A percentile compares a stretch with the other conserved stretches of the same genome.
Evolutionary conservation across 2,329 filamentous ascomycete genomes (phyloP).

Genomic region (Lecanicillium sp.): DNA sequence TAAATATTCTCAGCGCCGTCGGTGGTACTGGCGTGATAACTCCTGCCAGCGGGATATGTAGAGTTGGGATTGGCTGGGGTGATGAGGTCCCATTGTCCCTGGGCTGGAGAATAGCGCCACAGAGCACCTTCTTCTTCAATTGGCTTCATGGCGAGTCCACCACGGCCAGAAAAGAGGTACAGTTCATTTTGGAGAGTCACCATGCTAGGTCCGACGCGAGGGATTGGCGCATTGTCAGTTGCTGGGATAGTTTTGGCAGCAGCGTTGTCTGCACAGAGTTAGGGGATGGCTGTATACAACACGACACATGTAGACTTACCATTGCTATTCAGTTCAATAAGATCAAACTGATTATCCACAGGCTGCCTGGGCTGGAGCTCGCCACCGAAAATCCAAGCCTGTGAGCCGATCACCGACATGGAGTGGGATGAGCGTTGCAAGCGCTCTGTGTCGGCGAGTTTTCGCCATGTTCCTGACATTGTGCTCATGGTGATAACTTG

Average conservation of each 20-base stretch:
- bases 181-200: constrained; percentile 36
- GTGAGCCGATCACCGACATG: constrained; percentile 29
- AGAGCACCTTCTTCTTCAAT: constrained; percentile 49
- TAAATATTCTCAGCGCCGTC: constrained; percentile 36
- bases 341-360: constrained; percentile 38
- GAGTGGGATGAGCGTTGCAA: constrained; percentile 43
- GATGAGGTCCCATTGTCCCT: constrained; percentile 36
- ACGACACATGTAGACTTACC: background rate
- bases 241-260: constrained; percentile 12
- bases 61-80: constrained; percentile 25
- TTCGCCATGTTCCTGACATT: constrained; percentile 20
- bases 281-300: background rate
- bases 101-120: constrained; percentile 42
- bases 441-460: constrained; percentile 16
- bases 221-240: constrained; percentile 28
- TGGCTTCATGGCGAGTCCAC: constrained; percentile 49
- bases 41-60: constrained; percentile 37
- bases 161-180: constrained; percentile 56
- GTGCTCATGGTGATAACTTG: too few species aligned
- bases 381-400: constrained; percentile 40
- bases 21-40: constrained; percentile 46
- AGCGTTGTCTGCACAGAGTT: background rate
- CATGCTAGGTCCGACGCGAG: constrained; percentile 48
- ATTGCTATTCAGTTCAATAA: constrained; percentile 20
- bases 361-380: constrained; percentile 42